Percentiles rank a stretch among this genome's conserved stretches.
These are phyloP conservation scores for Leccinum barrowsii DNA, from an alignment of 768 basidiomycete species.

Conservation along the genomic window DNA sequence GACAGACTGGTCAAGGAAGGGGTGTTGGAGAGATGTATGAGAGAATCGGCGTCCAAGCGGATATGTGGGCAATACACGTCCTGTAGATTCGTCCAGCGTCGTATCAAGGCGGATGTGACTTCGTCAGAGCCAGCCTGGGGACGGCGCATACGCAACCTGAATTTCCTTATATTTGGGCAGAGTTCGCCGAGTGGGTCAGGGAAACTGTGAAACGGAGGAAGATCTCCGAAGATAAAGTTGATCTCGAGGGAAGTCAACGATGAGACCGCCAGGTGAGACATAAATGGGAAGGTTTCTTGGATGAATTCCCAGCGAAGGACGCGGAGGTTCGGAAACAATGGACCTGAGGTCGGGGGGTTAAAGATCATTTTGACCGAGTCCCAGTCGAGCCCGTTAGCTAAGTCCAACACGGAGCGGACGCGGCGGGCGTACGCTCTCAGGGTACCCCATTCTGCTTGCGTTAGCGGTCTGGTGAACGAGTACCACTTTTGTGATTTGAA, in stretches of 20 bases:
- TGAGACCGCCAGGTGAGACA: conserved; percentile 13
- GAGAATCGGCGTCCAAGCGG: conserved; percentile 11
- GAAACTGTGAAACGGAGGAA: conserved; percentile 16
- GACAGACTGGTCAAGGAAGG: conserved; percentile 11
- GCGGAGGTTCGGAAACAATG: conserved; percentile 21
- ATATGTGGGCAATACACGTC: conserved; percentile 13
- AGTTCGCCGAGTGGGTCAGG: conserved; percentile 16
- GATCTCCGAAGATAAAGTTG: conserved; percentile 18
- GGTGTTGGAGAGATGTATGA: conserved; percentile 15
- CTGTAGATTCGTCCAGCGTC: conserved; percentile 16
- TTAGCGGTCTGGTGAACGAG: conserved; percentile 3
- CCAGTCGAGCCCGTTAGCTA: conserved; percentile 14
- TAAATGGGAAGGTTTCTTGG: conserved; percentile 10
- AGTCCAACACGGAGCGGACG: conserved; percentile 3
- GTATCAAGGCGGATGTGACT: conserved; percentile 9
- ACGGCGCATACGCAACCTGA: conserved; percentile 12
- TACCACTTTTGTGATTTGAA: conserved; percentile 3
- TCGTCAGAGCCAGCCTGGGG: conserved; percentile 13
- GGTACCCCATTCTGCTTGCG: conserved; percentile 1
- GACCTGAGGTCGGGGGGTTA: conserved; percentile 13
- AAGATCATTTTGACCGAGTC: conserved; percentile 13
- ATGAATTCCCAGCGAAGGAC: conserved; percentile 20
- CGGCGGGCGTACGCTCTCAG: conserved; percentile 6
- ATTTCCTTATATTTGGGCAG: conserved; percentile 9
- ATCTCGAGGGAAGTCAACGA: conserved; percentile 19